Evolutionary conservation across 1,284 basidiomycete genomes (phyloP).

Genomic region (Ganoderma lingzhi): DNA sequence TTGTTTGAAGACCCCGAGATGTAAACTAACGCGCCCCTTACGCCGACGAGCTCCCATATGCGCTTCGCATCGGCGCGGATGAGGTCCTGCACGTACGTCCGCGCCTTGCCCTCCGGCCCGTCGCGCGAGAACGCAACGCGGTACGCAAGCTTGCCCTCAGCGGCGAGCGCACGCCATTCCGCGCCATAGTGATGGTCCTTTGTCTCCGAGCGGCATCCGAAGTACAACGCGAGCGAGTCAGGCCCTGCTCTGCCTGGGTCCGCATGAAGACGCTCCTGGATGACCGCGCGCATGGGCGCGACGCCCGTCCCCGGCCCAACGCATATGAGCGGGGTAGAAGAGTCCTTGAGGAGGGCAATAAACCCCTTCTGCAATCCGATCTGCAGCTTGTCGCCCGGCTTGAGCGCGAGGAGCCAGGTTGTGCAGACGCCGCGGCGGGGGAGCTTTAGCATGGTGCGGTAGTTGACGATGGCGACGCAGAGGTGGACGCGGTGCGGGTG

Average conservation of each 20-base stretch:
- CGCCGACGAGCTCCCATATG: slow-evolving; percentile 72
- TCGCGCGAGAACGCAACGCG: slow-evolving; percentile 86
- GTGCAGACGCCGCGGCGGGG: slow-evolving; percentile 90
- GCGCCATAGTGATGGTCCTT: slow-evolving; percentile 84
- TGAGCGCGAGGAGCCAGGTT: slow-evolving; percentile 64
- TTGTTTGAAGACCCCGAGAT: slow-evolving; percentile 95
- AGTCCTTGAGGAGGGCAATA: slow-evolving; percentile 64
- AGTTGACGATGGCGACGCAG: slow-evolving; percentile 91
- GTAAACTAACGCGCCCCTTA: slow-evolving; percentile 70
- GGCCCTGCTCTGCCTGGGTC: slow-evolving; percentile 54
- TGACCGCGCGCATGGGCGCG: slow-evolving; percentile 89
- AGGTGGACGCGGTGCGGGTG: slow-evolving; percentile 81
- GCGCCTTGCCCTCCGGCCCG: slow-evolving; percentile 60
- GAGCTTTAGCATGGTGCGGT: slow-evolving; percentile 84
- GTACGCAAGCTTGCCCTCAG: slow-evolving; percentile 59
- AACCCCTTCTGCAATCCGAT: slow-evolving; percentile 78
- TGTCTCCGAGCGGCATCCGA: slow-evolving; percentile 82
- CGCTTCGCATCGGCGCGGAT: slow-evolving; percentile 70
- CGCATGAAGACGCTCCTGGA: slow-evolving; percentile 74
- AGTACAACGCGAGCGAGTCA: slow-evolving; percentile 75
- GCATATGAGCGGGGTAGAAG: slow-evolving; percentile 76
- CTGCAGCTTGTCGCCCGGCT: slow-evolving; percentile 61
- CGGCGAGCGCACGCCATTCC: slow-evolving; percentile 73
- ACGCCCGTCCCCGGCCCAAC: slow-evolving; percentile 96
- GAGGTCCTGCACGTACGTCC: slow-evolving; percentile 90